Base-by-base conservation (phyloP, 208 protist genomes). In the Leishmania tarentolae region DNA sequence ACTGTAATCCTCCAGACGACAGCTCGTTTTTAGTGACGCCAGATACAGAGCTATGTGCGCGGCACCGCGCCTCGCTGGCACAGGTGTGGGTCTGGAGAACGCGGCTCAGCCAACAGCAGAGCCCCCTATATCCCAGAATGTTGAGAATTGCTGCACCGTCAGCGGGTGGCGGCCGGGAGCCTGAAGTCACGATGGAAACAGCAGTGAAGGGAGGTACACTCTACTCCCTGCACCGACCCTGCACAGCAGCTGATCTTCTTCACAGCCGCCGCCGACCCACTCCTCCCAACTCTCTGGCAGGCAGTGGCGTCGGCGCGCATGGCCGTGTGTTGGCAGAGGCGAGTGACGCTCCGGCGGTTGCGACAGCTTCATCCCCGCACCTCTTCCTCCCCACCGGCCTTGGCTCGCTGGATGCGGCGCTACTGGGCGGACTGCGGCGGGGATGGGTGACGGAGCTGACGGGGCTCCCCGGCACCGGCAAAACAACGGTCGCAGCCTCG, bases 381-480 rank as follows among this genome's bases (percentile, higher is more conserved):
- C 44, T 66, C 28, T 46, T 17, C 19, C 42, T 46, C 66, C 69
- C 87, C 19, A 94, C 89, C 8, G 87, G 90, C 0, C 71, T 90
- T 59, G 57, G 73, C 17, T 83, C 76, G 53, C 88, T 94, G n/a
- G 92, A 95, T 76, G 66, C 47, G 11, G 85, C 83, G 8, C 76
- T 94, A 47, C 80, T 80, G 24, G 92, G 89, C 37, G 90, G 88
- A 15, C 61, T 94, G 53, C 76, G 75, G 21, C 83, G 84, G 15
- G 87, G 88, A n/a, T 86, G 86, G n/a, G 57, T 95, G 28, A 87
- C 82, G 31, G 88, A 94, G 72, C 86, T 95, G 61, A 92, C 89
- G n/a, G 90, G 91, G 17, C 65, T 56, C 4, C 73, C 81, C 0
- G 73, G 68, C 31, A 59, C 79, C 28, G 88, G 88, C 6, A 91